Evolutionary conservation across 164 flowering plant genomes (phyloP), one percentile per base, ranked within the genome.

Genomic region (Chimonanthus salicifolius): DNA sequence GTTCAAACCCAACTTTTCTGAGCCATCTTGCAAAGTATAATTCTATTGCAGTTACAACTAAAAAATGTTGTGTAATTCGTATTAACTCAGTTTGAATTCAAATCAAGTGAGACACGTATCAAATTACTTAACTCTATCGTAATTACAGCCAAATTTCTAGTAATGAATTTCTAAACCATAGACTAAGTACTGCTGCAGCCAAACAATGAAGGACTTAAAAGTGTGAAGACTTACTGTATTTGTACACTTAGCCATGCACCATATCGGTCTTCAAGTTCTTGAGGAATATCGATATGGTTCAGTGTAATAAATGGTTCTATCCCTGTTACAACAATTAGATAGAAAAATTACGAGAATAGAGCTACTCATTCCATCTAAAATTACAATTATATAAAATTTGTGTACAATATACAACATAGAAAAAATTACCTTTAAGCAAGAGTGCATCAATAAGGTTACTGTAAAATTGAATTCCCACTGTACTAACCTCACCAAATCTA

Each of bases 371-470:
- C 2, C 60, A 54, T 54, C 11, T 8, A 54, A 2, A 33, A 33
- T 33, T 33, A 33, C 33, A 33, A 33, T 33, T 21, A 10, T 20
- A 63, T 33, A 21, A 18, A 20, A n/a, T 44, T 7, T 63, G 21
- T n/a, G 44, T 63, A 63, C 10, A 20, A 4, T 63, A 16, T n/a
- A 7, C 43, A 18, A 63, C 5, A 9, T 63, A 63, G 21, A 21
- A 21, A 4, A n/a, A n/a, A 2, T 68, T 68, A 68, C 70, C 70
- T 82, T 78, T 84, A 1, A 11, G 70, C 47, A 88, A 72, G 20
- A 88, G 86, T 33, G 82, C 82, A 73, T 88, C 80, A 3, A 89
- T 89, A 49, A 88, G 77, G 18, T 78, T 83, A 85, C 82, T 85
- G 64, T 88, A 89, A 71, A 72, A 69, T 5, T 77, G 54, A 46